Percentiles rank a stretch among this genome's conserved stretches.
Evolutionary conservation across 1,284 basidiomycete species (phyloP).

Genomic region (Boletus holoroseus): DNA sequence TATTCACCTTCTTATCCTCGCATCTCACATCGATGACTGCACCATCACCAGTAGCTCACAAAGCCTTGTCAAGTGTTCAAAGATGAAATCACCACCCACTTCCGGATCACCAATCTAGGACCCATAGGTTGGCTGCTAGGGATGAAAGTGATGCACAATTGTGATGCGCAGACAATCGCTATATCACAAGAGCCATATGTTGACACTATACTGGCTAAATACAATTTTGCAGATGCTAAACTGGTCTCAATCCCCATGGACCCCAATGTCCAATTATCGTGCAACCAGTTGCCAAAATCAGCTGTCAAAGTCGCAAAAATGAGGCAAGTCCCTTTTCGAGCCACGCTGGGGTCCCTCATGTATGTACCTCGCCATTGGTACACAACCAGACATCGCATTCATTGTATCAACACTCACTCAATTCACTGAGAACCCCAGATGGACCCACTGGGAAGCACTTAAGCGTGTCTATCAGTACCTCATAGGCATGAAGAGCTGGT

Average conservation of each 20-base stretch:
- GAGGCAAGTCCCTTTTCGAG: neutral
- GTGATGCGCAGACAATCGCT: rapidly evolving
- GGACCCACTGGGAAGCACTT: too few species aligned
- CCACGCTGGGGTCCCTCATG: neutral
- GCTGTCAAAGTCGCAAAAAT: neutral
- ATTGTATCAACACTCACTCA: neutral
- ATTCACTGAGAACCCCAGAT: too few species aligned
- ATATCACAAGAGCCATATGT: too few species aligned
- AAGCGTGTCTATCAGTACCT: neutral
- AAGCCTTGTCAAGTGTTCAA: neutral
- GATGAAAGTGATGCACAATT: neutral
- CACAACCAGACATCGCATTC: neutral
- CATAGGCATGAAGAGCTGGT: neutral
- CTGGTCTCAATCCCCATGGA: neutral
- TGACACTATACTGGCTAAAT: neutral
- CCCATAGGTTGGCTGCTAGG: neutral
- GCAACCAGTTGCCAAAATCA: neutral
- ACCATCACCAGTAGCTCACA: neutral
- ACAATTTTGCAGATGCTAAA: neutral
- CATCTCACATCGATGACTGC: too few species aligned
- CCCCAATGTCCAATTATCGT: neutral
- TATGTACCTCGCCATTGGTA: neutral
- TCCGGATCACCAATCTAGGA: neutral
- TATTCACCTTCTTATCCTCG: neutral
- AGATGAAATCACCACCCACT: rapidly evolving